Evolutionary conservation across 2,329 filamentous ascomycete genomes (phyloP).

Genomic region (Microsporum canis): DNA sequence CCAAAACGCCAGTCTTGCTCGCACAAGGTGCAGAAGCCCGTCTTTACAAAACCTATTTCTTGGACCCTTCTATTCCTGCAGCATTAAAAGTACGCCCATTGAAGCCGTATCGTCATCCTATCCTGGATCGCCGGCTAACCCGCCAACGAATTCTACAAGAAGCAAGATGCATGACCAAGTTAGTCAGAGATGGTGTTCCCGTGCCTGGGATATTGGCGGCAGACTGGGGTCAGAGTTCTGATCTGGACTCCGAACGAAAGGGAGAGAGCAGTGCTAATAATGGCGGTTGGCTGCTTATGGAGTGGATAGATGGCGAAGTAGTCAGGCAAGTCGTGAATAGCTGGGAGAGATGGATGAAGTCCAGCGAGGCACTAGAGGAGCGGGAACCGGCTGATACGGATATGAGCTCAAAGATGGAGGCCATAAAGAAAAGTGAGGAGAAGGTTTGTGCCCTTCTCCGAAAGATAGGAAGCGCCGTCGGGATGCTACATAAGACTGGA

Average conservation of each 20-base stretch:
- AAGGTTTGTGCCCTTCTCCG: constrained; percentile 53
- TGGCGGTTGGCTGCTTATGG: constrained; percentile 66
- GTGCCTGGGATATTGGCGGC: constrained; percentile 71
- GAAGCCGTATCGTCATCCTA: constrained; percentile 85
- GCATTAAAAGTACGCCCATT: constrained; percentile 84
- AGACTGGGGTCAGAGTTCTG: constrained; percentile 43
- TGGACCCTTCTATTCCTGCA: constrained; percentile 54
- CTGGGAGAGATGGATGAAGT: constrained; percentile 47
- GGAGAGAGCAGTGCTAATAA: constrained; percentile 46
- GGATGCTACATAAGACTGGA: constrained; percentile 67
- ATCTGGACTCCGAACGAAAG: constrained; percentile 31
- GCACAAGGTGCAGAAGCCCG: constrained; percentile 93
- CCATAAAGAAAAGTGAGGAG: constrained; percentile 33
- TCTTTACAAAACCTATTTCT: constrained; percentile 76
- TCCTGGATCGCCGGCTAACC: constrained; percentile 77
- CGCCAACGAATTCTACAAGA: constrained; percentile 79
- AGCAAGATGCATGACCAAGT: constrained; percentile 70
- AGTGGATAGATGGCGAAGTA: constrained; percentile 68
- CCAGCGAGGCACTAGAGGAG: constrained; percentile 15
- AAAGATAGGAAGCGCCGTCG: constrained; percentile 60
- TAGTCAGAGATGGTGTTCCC: constrained; percentile 62
- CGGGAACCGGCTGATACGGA: constrained; percentile 13
- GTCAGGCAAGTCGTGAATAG: constrained; percentile 59
- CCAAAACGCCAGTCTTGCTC: constrained; percentile 54
- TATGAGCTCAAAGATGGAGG: constrained; percentile 20